A percentile compares a stretch with the other conserved stretches of the same genome.
These are phyloP conservation scores for Staphylotrichum tortipilum DNA, from an alignment of 495 filamentous ascomycete genomes.

Conservation along the genomic window DNA sequence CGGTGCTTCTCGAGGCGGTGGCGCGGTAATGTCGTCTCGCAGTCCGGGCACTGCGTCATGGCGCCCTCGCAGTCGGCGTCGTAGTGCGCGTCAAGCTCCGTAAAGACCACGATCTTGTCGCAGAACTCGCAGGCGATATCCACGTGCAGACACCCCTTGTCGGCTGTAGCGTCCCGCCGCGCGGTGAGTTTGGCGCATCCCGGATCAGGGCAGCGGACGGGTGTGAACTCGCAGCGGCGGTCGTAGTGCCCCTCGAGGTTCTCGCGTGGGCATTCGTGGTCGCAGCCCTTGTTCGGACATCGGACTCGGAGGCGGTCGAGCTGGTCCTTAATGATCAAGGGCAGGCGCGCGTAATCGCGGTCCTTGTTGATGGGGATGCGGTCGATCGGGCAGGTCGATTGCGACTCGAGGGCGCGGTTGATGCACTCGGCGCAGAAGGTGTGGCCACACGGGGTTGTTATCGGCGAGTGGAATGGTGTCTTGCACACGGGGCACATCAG, in stretches of 20 bases:
- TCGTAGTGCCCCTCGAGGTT: slow-evolving; percentile 66
- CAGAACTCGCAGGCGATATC: slow-evolving; percentile 40
- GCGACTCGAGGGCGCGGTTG: slow-evolving; percentile 45
- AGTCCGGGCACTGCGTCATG: slow-evolving; percentile 29
- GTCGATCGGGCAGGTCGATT: slow-evolving; percentile 44
- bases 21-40: slow-evolving; percentile 28
- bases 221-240: slow-evolving; percentile 61
- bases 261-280: slow-evolving; percentile 51
- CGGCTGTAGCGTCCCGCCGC: slow-evolving; percentile 24
- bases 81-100: slow-evolving; percentile 37
- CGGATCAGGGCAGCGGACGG: slow-evolving; percentile 53
- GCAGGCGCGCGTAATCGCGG: slow-evolving; percentile 20
- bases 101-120: slow-evolving; percentile 24
- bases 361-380: slow-evolving; percentile 32
- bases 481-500: slow-evolving; percentile 80
- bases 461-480: slow-evolving; percentile 60
- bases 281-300: slow-evolving; percentile 66
- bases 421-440: slow-evolving; percentile 69
- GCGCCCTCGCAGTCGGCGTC: slow-evolving; percentile 27
- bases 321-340: slow-evolving; percentile 47
- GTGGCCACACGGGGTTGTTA: slow-evolving; percentile 58
- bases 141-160: slow-evolving; percentile 43
- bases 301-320: slow-evolving; percentile 67
- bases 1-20: slow-evolving; percentile 34
- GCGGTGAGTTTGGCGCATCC: slow-evolving; percentile 33